Evolutionary conservation across 495 filamentous ascomycete genomes (phyloP).

Genomic region (Ascobolus immersus): DNA sequence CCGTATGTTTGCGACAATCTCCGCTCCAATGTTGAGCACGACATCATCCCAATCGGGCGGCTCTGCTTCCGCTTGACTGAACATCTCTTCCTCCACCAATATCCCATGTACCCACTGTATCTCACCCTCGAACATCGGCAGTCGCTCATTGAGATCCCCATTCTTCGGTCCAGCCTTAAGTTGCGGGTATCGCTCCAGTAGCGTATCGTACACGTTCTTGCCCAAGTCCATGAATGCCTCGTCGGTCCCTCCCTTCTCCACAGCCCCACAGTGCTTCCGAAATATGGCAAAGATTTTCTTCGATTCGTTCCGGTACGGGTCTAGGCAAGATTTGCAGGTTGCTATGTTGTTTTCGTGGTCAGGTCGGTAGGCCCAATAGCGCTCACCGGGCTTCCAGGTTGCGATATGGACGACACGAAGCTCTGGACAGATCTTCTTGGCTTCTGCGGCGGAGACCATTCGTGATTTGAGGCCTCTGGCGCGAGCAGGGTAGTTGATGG

Average conservation of each 20-base stretch:
- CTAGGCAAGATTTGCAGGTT: conserved; percentile 76
- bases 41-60: conserved; percentile 59
- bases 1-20: conserved; percentile 61
- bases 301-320: conserved; percentile 73
- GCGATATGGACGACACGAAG: conserved; percentile 54
- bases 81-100: not conserved
- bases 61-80: not conserved
- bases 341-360: conserved; percentile 50
- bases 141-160: conserved; percentile 40
- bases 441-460: conserved; percentile 41
- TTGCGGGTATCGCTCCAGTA: conserved; percentile 59
- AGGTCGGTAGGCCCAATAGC: conserved; percentile 71
- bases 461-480: conserved; percentile 51
- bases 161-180: conserved; percentile 34
- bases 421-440: conserved; percentile 66
- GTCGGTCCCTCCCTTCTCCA: conserved; percentile 70
- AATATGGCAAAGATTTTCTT: conserved; percentile 59
- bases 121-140: conserved; percentile 23
- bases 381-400: conserved; percentile 79
- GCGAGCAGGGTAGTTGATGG: conserved; percentile 83
- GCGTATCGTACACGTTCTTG: conserved; percentile 45
- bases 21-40: conserved; percentile 56
- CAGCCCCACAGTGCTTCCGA: conserved; percentile 47
- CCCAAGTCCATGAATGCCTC: conserved; percentile 85
- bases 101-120: not conserved